These are phyloP conservation scores for Persicaria tinctoria DNA, from an alignment of 148 eudicot genomes.

Conservation along the genomic window DNA sequence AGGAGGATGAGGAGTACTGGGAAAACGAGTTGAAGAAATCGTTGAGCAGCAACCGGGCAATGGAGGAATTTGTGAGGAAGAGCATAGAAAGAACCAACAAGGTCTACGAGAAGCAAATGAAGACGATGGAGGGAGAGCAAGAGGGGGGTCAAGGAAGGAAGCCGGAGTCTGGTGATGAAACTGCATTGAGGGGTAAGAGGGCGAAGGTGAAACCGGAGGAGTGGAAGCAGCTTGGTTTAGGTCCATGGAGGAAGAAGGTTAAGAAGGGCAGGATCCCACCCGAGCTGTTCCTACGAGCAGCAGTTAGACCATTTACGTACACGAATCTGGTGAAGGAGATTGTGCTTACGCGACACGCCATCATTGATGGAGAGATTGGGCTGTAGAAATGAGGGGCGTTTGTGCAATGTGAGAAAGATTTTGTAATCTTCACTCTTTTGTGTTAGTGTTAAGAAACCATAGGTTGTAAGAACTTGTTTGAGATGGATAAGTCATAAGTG, in stretches of 20 bases:
- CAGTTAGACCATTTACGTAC: slow-evolving; percentile 82
- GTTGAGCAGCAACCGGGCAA: slow-evolving; percentile 57
- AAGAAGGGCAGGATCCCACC: slow-evolving; percentile 88
- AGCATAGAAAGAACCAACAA: slow-evolving; percentile 36
- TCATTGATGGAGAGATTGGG: slow-evolving; percentile 81
- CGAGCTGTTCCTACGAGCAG: slow-evolving; percentile 68
- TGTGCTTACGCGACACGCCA: slow-evolving; percentile 74
- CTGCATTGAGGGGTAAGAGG: slow-evolving; percentile 36
- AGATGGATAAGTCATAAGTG: too few species aligned
- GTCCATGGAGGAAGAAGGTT: slow-evolving; percentile 58
- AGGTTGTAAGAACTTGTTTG: too few species aligned
- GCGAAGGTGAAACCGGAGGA: slow-evolving; percentile 66
- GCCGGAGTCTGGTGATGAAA: slow-evolving; percentile 39
- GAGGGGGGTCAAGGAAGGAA: not conserved
- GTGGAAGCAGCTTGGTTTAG: slow-evolving; percentile 58
- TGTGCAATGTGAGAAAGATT: not conserved
- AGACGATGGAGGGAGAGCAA: slow-evolving; percentile 25
- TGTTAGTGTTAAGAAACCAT: not conserved
- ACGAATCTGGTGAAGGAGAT: slow-evolving; percentile 92
- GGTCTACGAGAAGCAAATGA: slow-evolving; percentile 41
- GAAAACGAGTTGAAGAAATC: slow-evolving; percentile 74
- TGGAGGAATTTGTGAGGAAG: slow-evolving; percentile 59
- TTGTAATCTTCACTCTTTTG: not conserved
- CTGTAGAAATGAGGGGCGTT: slow-evolving; percentile 16
- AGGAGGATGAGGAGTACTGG: slow-evolving; percentile 69